Base-by-base conservation (phyloP, 495 filamentous ascomycete genomes). In the Podospora didyma region DNA sequence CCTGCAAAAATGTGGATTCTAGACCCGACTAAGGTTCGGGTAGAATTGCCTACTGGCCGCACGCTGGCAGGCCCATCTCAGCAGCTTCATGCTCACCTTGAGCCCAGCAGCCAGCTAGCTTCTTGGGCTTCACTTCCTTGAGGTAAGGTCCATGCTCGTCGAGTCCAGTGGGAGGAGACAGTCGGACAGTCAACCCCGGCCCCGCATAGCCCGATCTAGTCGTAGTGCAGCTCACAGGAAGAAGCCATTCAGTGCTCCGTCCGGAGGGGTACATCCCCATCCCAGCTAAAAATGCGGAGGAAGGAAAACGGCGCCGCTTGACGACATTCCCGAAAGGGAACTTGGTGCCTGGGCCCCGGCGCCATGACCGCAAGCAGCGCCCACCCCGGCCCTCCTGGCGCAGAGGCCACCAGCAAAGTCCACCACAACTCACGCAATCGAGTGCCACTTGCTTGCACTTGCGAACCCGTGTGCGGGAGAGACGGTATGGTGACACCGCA, bases 311-410 rank as follows among this genome's bases (percentile, higher is more conserved):
- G 63, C 63, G 63, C 63, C 61, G 58, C 55, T 61, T 54, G 62
- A 60, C 63, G 66, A 70, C 66, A 64, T 67, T 63, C 63, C 66
- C 63, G 56, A 70, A 70, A 58, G 49, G 62, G 63, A 62, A 60
- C 53, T 52, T 60, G 64, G 61, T 63, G 52, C 58, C 60, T 66
- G 64, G 60, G 53, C 53, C 37, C 49, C 47, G 39, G 54, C 55
- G 55, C 60, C 53, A 59, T 57, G 53, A 54, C 51, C 62, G 45
- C 16, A 17, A 26, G 19, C 12, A 35, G 37, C 16, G 21, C 5
- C 20, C 12, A 28, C 44, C 47, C 47, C 47, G 28, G 47, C 26
- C 46, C n/a, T n/a, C n/a, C 28, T 51, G 45, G 21, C 49, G 19
- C 51, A 55, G 22, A 20, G 35, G 17, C 24, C 55, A 42, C 47